phyloP scores from a whole-genome alignment of 2,329 filamentous ascomycete species.

The Calonectria montana region DNA sequence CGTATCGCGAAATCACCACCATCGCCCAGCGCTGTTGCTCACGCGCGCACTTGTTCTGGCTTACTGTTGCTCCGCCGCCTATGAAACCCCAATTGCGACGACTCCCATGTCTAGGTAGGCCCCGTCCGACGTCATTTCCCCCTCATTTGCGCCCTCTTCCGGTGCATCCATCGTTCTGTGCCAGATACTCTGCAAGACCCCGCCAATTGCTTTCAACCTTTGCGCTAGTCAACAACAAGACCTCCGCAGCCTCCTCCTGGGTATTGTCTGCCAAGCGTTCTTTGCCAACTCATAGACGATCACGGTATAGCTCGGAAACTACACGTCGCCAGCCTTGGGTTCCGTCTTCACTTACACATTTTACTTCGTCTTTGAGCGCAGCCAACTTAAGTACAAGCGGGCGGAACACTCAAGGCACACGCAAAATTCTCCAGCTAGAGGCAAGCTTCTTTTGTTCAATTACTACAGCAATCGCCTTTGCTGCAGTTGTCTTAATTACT shows the following conservation, averaged over 20 bases:
- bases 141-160: conserved; percentile 22
- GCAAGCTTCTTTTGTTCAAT: conserved; percentile 31
- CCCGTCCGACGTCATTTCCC: conserved; percentile 16
- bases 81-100: conserved; percentile 38
- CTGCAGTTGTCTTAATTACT: conserved; percentile 27
- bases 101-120: conserved; percentile 27
- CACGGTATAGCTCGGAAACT: neutral
- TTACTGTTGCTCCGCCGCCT: conserved; percentile 26
- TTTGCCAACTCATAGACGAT: neutral
- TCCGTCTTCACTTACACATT: neutral
- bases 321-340: neutral
- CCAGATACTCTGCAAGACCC: conserved; percentile 25
- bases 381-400: conserved; percentile 15
- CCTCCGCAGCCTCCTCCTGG: neutral
- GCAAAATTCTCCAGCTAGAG: conserved; percentile 24
- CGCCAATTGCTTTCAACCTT: conserved; percentile 28
- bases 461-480: conserved; percentile 25
- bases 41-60: conserved; percentile 29
- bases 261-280: conserved; percentile 22
- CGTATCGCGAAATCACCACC: conserved; percentile 37
- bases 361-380: conserved; percentile 5
- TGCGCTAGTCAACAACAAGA: conserved; percentile 2
- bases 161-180: conserved; percentile 28
- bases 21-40: conserved; percentile 30
- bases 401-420: conserved; percentile 5